Evolutionary conservation across 306 rosid species (phyloP).

Genomic region (Prunus salicina): DNA sequence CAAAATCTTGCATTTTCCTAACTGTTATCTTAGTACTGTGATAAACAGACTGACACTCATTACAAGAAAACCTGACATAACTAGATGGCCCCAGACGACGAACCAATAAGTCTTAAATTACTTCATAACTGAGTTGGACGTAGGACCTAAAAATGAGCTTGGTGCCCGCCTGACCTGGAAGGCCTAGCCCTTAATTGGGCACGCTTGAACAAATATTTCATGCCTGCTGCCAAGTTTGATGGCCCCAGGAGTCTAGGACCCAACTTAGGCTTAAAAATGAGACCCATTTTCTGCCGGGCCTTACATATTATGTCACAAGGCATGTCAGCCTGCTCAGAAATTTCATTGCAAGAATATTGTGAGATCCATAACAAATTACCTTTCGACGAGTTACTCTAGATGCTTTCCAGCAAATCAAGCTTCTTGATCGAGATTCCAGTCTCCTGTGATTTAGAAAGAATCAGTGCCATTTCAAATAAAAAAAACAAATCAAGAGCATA

Average conservation of each 20-base stretch:
- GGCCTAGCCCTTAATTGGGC: neutral
- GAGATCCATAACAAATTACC: constrained; percentile 46
- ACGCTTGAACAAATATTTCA: neutral
- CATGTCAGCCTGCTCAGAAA: neutral
- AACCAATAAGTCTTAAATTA: too few species aligned
- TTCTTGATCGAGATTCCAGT: constrained; percentile 92
- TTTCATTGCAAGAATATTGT: constrained; percentile 7
- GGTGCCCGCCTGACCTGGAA: neutral
- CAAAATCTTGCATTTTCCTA: neutral
- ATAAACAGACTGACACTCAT: neutral
- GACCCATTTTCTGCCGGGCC: too few species aligned
- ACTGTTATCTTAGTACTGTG: neutral
- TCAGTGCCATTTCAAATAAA: constrained; percentile 18
- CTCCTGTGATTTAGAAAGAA: constrained; percentile 52
- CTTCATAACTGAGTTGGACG: too few species aligned
- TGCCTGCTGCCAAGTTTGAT: neutral
- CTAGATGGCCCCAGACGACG: too few species aligned
- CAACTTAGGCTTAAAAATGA: too few species aligned
- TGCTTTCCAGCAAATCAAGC: constrained; percentile 89
- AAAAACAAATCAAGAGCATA: neutral
- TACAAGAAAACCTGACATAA: neutral
- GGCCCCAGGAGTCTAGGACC: neutral
- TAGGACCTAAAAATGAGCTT: neutral
- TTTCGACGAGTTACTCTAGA: constrained; percentile 71
- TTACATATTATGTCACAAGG: too few species aligned